These are phyloP conservation scores for Leptodermis oblonga DNA, from an alignment of 257 asterid species.

Conservation along the genomic window DNA sequence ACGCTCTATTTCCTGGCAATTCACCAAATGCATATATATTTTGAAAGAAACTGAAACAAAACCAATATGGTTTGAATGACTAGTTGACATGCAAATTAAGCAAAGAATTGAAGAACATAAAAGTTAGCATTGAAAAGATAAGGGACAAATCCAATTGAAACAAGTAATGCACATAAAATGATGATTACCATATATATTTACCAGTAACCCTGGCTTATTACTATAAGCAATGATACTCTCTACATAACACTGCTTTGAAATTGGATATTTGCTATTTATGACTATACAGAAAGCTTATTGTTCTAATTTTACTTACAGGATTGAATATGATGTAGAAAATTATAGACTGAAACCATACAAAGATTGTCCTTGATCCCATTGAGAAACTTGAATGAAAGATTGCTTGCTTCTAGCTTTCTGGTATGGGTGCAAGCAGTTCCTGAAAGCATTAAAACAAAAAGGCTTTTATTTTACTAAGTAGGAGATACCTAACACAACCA, in stretches of 20 bases:
- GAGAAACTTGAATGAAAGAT: constrained; percentile 10
- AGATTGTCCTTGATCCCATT: not conserved
- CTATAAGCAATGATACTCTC: not conserved
- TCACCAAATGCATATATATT: too few relatives aligned
- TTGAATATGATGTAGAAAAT: not conserved
- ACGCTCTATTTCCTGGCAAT: too few relatives aligned
- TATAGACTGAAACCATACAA: not conserved
- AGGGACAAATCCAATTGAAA: not conserved
- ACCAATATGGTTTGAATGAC: not conserved
- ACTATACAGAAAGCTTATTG: constrained; percentile 10
- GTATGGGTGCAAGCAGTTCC: constrained; percentile 48
- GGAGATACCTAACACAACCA: not conserved
- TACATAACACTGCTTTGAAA: not conserved
- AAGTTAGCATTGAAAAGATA: not conserved
- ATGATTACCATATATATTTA: constrained; percentile 8
- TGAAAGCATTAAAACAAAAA: constrained; percentile 20
- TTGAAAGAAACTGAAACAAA: too few relatives aligned
- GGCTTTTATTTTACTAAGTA: constrained; percentile 1
- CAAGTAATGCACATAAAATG: not conserved
- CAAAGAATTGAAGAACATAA: not conserved
- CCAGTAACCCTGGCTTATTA: not conserved
- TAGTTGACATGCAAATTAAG: too few relatives aligned
- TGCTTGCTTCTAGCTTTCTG: constrained; percentile 37
- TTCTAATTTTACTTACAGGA: constrained; percentile 10
- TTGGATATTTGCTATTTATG: not conserved